phyloP scores from a whole-genome alignment of 345 rosid species.

The Psidium guajava region DNA sequence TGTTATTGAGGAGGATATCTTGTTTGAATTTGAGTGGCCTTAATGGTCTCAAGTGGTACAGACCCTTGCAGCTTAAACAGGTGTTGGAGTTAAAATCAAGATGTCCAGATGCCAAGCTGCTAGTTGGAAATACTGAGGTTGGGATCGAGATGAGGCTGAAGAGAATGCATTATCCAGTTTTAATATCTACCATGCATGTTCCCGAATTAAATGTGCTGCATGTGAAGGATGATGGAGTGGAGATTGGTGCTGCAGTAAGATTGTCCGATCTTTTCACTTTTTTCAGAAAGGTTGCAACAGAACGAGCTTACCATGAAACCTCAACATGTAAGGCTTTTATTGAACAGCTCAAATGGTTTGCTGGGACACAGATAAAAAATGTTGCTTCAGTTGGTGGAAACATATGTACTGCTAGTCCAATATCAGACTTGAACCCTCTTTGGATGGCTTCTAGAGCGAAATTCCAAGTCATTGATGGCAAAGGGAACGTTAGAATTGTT shows the following conservation, averaged over 20 bases:
- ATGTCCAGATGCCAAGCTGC: slow-evolving; percentile 60
- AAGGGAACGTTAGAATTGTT: slow-evolving; percentile 41
- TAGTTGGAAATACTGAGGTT: slow-evolving; percentile 83
- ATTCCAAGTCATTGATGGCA: slow-evolving; percentile 44
- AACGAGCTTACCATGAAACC: slow-evolving; percentile 53
- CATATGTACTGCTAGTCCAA: slow-evolving; percentile 93
- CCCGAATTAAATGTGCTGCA: slow-evolving; percentile 61
- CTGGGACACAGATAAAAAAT: slow-evolving; percentile 85
- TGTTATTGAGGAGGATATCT: slow-evolving; percentile 43
- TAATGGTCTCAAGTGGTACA: slow-evolving; percentile 71
- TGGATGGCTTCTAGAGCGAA: slow-evolving; percentile 92
- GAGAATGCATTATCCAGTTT: slow-evolving; percentile 58
- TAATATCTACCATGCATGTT: slow-evolving; percentile 58
- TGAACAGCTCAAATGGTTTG: slow-evolving; percentile 94
- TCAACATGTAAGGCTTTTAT: slow-evolving; percentile 73
- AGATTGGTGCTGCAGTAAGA: slow-evolving; percentile 75
- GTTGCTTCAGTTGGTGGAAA: slow-evolving; percentile 95
- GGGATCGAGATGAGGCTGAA: slow-evolving; percentile 93
- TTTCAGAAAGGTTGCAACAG: slow-evolving; percentile 40
- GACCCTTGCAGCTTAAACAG: slow-evolving; percentile 52
- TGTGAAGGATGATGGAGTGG: slow-evolving; percentile 65
- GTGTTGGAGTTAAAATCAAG: slow-evolving; percentile 54
- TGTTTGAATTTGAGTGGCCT: slow-evolving; percentile 56
- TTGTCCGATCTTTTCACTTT: slow-evolving; percentile 60
- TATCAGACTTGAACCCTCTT: slow-evolving; percentile 93